Evolutionary conservation across 2,329 filamentous ascomycete species (phyloP), one percentile per base, ranked within the genome.

Genomic region (Aschersonia sp.): DNA sequence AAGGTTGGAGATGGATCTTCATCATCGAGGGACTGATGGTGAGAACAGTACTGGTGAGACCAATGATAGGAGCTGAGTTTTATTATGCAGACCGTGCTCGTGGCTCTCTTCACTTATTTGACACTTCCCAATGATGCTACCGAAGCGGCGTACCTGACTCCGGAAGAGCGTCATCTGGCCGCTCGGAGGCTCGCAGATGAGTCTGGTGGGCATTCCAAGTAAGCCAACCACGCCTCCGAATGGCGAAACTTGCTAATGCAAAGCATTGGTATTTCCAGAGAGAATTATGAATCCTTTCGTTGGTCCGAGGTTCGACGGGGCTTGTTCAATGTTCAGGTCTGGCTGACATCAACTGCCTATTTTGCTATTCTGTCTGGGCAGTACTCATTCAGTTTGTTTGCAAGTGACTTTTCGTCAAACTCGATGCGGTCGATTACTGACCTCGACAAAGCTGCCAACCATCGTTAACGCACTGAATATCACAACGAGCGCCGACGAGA

Each of bases 1-100:
- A 69, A 31, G 84, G 82, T 1, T 89, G 85, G 85, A 68, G 81
- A 35, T 85, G 81, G 81, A 82, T 85, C 51, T 67, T 84, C 64
- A 77, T 80, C 49, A 59, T 80, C 20, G 69, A 73, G 45, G 67
- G 68, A 4, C 53, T 69, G 28, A 56, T 75, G 3, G 70, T 73
- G 51, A 58, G 41, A 38, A 12, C 32, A 10, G 6, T 10, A 4
- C 31, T 12, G 42, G 5, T 10, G 29, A 5, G 7, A 9, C 10
- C 29, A 6, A 30, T 41, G 45, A 29, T 29, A 28, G 40, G 20
- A 20, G 20, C 20, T 20, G 20, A 20, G 30, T 2, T 20, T 5
- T 7, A 5, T 47, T 35, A 7, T 41, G 12, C 31, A 76, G 73
- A 83, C 78, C 1, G 65, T 78, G 28, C 58, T 69, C 4, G 70